Conservation (phyloP, 2,329 filamentous ascomycete genomes). For the Apiospora rasikravindrae region DNA sequence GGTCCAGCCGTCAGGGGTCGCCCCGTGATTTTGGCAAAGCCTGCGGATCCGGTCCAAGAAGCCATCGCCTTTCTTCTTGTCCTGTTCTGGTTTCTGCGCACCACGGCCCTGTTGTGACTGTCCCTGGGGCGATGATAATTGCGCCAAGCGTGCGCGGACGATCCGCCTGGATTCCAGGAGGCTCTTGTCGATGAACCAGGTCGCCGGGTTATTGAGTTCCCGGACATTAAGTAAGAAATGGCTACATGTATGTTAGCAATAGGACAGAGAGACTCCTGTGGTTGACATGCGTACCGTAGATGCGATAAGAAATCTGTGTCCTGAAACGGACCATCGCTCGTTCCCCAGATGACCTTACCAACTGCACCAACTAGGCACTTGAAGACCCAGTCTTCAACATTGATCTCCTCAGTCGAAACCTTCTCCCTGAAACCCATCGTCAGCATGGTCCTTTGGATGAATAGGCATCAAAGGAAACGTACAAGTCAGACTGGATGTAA, state of each 20-base stretch:
- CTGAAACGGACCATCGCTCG: conserved; percentile 15
- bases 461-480: not conserved
- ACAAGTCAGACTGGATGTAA: conserved; percentile 13
- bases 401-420: not conserved
- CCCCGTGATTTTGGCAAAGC: conserved; percentile 17
- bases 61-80: not conserved
- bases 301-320: not conserved
- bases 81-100: not conserved
- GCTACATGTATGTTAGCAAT: not conserved
- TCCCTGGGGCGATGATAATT: not conserved
- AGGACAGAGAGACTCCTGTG: no score
- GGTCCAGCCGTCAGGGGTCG: conserved; percentile 24
- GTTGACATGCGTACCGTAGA: not conserved
- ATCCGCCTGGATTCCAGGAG: conserved; percentile 20
- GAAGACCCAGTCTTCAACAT: conserved; percentile 26
- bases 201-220: conserved; percentile 21
- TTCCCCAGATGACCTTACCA: conserved; percentile 24
- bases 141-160: conserved; percentile 12
- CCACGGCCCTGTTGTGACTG: not conserved
- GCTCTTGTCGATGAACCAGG: conserved; percentile 6
- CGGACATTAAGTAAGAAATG: conserved; percentile 19
- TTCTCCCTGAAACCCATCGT: not conserved
- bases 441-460: not conserved
- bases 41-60: not conserved
- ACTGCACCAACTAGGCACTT: conserved; percentile 22